phyloP scores from a whole-genome alignment of 768 basidiomycete species.

The Gloeopeniophorella convolvens region DNA sequence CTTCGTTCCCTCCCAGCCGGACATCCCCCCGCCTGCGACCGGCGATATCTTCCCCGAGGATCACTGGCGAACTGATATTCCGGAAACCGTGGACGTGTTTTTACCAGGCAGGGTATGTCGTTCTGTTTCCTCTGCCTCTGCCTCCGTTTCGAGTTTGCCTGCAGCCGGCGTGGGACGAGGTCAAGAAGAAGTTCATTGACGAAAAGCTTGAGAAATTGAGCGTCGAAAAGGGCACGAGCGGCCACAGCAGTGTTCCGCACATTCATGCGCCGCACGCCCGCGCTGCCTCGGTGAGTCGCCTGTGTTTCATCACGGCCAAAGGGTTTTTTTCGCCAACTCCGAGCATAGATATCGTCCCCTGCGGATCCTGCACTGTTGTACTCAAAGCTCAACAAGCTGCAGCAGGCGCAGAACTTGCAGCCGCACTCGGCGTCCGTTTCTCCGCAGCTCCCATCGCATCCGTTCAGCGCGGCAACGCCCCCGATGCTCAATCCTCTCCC shows the following conservation, averaged over 20 bases:
- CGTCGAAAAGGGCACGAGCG: conserved; percentile 55
- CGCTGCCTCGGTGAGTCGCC: conserved; percentile 68
- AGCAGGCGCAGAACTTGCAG: conserved; percentile 56
- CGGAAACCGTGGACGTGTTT: conserved; percentile 70
- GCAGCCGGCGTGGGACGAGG: conserved; percentile 67
- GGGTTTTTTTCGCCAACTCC: conserved; percentile 2
- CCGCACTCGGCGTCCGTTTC: conserved; percentile 54
- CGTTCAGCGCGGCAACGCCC: conserved; percentile 49
- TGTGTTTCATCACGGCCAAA: too few relatives aligned
- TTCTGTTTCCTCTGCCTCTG: conserved; percentile 1
- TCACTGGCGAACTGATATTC: conserved; percentile 48
- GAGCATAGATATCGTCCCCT: conserved; percentile 75
- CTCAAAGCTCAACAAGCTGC: conserved; percentile 80
- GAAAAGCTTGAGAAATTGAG: conserved; percentile 77
- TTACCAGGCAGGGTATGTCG: conserved; percentile 67
- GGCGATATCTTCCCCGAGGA: conserved; percentile 63
- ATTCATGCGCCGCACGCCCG: conserved; percentile 74
- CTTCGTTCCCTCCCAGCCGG: conserved; percentile 28
- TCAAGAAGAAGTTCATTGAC: conserved; percentile 69
- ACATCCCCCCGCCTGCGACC: conserved; percentile 33
- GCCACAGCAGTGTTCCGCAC: conserved; percentile 46
- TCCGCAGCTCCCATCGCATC: conserved; percentile 45
- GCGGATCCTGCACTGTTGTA: conserved; percentile 77
- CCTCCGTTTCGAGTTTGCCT: conserved; percentile 9
- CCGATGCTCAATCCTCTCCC: conserved; percentile 28